These are phyloP conservation scores for Caryopteris hybrid DNA, from an alignment of 305 asterid genomes.

Conservation along the genomic window DNA sequence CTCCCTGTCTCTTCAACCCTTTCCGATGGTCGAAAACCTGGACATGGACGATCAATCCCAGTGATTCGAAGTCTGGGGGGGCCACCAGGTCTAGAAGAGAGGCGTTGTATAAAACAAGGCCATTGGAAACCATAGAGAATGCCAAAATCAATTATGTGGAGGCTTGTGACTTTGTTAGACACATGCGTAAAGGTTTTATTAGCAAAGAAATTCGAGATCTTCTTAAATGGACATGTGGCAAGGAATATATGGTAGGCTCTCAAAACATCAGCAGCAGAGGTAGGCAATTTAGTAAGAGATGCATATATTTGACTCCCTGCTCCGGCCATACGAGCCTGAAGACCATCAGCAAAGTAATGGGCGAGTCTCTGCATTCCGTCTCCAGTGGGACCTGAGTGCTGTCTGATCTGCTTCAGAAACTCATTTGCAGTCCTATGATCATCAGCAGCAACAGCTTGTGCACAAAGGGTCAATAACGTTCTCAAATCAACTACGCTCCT, in stretches of 20 bases:
- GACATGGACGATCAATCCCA: constrained; percentile 79
- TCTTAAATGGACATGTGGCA: constrained; percentile 77
- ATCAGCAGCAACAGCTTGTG: constrained; percentile 82
- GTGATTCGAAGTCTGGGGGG: constrained; percentile 84
- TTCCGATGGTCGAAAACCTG: constrained; percentile 79
- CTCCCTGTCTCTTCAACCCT: constrained; percentile 87
- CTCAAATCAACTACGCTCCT: constrained; percentile 63
- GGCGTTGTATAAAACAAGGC: constrained; percentile 80
- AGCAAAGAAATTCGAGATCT: constrained; percentile 66
- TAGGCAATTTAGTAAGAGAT: constrained; percentile 40
- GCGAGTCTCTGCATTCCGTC: constrained; percentile 86
- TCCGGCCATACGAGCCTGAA: constrained; percentile 93
- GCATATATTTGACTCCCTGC: constrained; percentile 57
- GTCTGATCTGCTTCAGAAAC: constrained; percentile 59
- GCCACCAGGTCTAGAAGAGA: constrained; percentile 62
- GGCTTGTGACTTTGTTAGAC: constrained; percentile 47
- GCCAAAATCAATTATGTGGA: constrained; percentile 91
- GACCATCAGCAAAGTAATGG: constrained; percentile 65
- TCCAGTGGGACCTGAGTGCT: constrained; percentile 58
- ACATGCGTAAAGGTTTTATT: constrained; percentile 60
- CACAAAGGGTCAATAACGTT: constrained; percentile 69
- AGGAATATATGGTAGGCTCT: constrained; percentile 80
- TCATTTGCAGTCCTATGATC: constrained; percentile 67
- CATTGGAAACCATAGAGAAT: constrained; percentile 87
- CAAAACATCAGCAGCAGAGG: constrained; percentile 66